Base-by-base conservation (phyloP, 257 asterid species). In the Prunella vulgaris region DNA sequence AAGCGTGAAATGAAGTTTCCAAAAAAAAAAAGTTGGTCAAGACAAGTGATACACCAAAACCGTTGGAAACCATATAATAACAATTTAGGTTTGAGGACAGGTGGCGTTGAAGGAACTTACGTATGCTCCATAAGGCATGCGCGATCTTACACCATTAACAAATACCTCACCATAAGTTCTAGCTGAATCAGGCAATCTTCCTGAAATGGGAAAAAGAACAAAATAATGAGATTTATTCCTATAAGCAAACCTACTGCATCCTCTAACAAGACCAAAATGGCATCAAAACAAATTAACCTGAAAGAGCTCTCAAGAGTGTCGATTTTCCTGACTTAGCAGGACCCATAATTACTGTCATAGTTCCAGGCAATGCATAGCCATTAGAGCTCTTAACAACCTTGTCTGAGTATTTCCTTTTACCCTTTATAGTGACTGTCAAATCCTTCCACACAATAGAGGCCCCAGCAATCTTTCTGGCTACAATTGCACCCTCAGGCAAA, bases 321-420 rank as follows among this genome's bases (percentile, higher is more conserved):
- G 99, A 94, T 85, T 94, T 94, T 58, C 99, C 99, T 0, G 99
- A 91, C 78, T 89, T 94, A 35, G 99, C 97, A 13, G 99, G 99
- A 56, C 98, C 99, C 99, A 94, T 94, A 33, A 91, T 91, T 15
- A 94, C 99, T 0, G 99, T 94, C 94, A 94, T 94, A n/a, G 97
- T 91, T 28, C 99, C 99, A 0, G 97, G 98, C 71, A 91, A 72
- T 15, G 95, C 97, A 71, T 89, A 94, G 40, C 99, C 99, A 69
- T 87, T 89, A 2, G 97, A 94, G 73, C 92, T 94, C 85, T 91
- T 94, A 27, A 94, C 79, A 51, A 94, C 96, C 88, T 80, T 92
- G 32, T 94, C 96, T 8, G 99, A 94, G 72, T 94, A 94, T 73
- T 83, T 85, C 69, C 99, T 79, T 49, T 94, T 94, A 25, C 99